phyloP scores from a whole-genome alignment of 2,329 filamentous ascomycete species.

The Grosmannia serpens region DNA sequence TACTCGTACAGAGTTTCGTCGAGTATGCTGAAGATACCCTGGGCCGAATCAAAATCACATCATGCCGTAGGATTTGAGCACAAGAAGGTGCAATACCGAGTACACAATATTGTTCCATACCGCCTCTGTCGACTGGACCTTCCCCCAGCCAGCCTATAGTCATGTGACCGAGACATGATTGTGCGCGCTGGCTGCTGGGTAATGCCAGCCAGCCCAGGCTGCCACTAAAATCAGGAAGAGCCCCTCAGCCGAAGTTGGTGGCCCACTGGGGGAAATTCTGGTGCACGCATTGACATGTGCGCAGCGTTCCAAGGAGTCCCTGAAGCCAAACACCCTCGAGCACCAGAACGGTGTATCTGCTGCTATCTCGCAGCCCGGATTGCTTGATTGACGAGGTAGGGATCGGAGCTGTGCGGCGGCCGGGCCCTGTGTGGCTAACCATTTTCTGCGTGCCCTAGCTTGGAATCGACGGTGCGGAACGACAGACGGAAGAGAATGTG shows the following conservation, averaged over 20 bases:
- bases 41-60: too few species aligned
- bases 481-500: neutral
- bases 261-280: neutral
- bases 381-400: neutral
- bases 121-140: neutral
- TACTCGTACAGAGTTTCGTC: too few species aligned
- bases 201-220: neutral
- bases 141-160: neutral
- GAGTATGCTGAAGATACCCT: too few species aligned
- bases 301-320: neutral
- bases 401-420: neutral
- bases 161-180: neutral
- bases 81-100: too few species aligned
- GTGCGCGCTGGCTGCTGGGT: neutral
- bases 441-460: neutral
- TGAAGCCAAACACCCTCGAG: neutral
- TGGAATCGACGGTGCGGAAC: neutral
- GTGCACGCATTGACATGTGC: neutral
- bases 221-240: neutral
- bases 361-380: neutral
- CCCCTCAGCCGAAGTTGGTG: neutral
- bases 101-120: neutral
- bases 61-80: neutral
- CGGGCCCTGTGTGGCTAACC: neutral
- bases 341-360: neutral